A percentile compares a stretch with the other conserved stretches of the same genome.
Evolutionary conservation across 2,329 filamentous ascomycete species (phyloP).

Genomic region (Colletotrichum neosansevieriae): DNA sequence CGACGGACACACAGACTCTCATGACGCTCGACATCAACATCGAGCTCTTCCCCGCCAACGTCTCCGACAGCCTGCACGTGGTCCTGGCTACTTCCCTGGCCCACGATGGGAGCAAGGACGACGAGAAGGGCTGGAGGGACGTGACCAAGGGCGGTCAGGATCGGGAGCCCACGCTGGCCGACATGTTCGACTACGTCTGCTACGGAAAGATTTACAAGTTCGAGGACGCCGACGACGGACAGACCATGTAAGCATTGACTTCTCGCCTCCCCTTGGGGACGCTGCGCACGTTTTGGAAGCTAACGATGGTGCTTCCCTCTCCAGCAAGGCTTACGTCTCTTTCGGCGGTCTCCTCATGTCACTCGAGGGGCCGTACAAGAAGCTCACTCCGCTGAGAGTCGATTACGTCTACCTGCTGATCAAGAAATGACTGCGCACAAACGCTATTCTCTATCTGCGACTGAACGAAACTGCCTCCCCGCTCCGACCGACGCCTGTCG

Average conservation of each 20-base stretch:
- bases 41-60: slow-evolving; percentile 84
- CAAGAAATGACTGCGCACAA: slow-evolving; percentile 76
- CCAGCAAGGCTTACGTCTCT: slow-evolving; percentile 91
- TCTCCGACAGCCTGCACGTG: slow-evolving; percentile 82
- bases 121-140: slow-evolving; percentile 85
- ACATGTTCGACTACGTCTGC: slow-evolving; percentile 89
- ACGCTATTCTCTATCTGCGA: background rate
- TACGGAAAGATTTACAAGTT: slow-evolving; percentile 91
- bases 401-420: slow-evolving; percentile 94
- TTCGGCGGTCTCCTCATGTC: slow-evolving; percentile 93
- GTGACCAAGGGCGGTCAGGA: slow-evolving; percentile 62
- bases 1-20: slow-evolving; percentile 77
- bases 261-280: background rate
- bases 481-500: too few species aligned
- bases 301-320: slow-evolving; percentile 33
- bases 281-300: background rate
- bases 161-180: slow-evolving; percentile 73
- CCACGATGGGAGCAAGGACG: slow-evolving; percentile 85
- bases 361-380: slow-evolving; percentile 94
- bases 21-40: slow-evolving; percentile 94
- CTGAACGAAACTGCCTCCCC: background rate
- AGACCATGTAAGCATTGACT: slow-evolving; percentile 79
- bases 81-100: slow-evolving; percentile 87
- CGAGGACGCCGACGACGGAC: slow-evolving; percentile 81
- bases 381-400: slow-evolving; percentile 89